phyloP scores from a whole-genome alignment of 345 rosid species.

The Geranium rotundifolium region DNA sequence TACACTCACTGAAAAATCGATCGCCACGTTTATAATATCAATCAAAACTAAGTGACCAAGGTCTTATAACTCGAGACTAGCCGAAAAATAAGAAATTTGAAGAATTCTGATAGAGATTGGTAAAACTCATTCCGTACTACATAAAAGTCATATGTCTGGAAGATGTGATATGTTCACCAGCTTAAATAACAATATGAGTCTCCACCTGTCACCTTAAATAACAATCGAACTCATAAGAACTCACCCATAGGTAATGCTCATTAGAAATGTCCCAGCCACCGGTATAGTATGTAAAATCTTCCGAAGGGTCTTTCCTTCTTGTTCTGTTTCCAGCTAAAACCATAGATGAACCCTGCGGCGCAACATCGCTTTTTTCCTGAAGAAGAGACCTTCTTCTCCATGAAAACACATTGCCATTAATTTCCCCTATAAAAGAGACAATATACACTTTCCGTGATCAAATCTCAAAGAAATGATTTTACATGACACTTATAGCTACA shows the following conservation, averaged over 20 bases:
- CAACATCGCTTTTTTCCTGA: not conserved
- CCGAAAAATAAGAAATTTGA: too few species aligned
- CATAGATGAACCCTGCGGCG: not conserved
- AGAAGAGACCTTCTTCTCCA: not conserved
- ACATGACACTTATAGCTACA: too few species aligned
- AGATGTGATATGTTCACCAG: too few species aligned
- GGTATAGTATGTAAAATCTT: conserved; percentile 8
- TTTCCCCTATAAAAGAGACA: not conserved
- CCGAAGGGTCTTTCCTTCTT: conserved; percentile 14
- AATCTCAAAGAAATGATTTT: not conserved
- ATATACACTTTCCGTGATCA: not conserved
- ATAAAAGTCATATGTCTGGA: too few species aligned
- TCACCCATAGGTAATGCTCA: conserved; percentile 16
- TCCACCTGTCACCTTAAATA: too few species aligned
- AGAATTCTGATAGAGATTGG: too few species aligned
- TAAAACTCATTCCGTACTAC: too few species aligned
- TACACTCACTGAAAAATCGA: too few species aligned
- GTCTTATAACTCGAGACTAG: too few species aligned
- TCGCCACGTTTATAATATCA: too few species aligned
- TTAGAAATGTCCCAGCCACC: conserved; percentile 20
- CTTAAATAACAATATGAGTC: too few species aligned
- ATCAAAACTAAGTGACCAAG: too few species aligned
- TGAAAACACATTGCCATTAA: not conserved
- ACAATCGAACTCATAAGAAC: not conserved
- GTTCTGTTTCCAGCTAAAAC: conserved; percentile 8